Conservation (phyloP, 2,329 filamentous ascomycete genomes). For the Ceratocystiopsis minuta region DNA sequence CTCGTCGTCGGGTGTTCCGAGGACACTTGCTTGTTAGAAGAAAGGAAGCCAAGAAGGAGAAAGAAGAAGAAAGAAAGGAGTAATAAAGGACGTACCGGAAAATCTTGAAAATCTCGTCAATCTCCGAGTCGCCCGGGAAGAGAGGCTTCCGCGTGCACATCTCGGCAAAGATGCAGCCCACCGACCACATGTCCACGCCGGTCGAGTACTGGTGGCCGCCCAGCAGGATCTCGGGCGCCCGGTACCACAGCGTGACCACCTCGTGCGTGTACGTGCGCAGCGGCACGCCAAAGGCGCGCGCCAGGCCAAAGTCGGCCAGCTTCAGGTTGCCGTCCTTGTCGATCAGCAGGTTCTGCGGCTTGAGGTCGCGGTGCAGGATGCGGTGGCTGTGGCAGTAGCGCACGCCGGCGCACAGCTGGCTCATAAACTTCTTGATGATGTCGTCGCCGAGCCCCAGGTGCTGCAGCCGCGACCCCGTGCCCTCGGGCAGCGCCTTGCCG, state of each 20-base stretch:
- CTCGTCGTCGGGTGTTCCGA: constrained; percentile 64
- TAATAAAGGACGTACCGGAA: constrained; percentile 60
- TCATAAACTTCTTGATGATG: constrained; percentile 86
- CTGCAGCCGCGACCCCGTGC: constrained; percentile 43
- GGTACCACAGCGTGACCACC: constrained; percentile 82
- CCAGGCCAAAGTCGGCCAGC: constrained; percentile 69
- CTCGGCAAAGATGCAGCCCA: constrained; percentile 79
- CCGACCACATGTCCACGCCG: constrained; percentile 88
- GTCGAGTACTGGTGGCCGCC: constrained; percentile 80
- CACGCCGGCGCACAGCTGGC: constrained; percentile 62
- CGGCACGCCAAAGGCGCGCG: constrained; percentile 76
- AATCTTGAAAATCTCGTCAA: constrained; percentile 90
- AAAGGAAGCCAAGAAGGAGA: not conserved
- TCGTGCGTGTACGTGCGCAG: constrained; percentile 81
- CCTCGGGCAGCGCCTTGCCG: constrained; percentile 64
- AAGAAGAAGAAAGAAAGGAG: not conserved
- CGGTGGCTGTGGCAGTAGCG: constrained; percentile 75
- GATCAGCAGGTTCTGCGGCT: constrained; percentile 74
- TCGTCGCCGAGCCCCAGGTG: constrained; percentile 54
- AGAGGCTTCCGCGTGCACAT: constrained; percentile 83
- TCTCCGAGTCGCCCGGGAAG: constrained; percentile 79
- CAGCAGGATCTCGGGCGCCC: constrained; percentile 68
- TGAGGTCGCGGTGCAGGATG: constrained; percentile 67
- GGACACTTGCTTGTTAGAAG: constrained; percentile 29
- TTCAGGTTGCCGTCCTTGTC: constrained; percentile 75